phyloP scores from a whole-genome alignment of 2,329 filamentous ascomycete species.

The Fragosphaeria purpurea region DNA sequence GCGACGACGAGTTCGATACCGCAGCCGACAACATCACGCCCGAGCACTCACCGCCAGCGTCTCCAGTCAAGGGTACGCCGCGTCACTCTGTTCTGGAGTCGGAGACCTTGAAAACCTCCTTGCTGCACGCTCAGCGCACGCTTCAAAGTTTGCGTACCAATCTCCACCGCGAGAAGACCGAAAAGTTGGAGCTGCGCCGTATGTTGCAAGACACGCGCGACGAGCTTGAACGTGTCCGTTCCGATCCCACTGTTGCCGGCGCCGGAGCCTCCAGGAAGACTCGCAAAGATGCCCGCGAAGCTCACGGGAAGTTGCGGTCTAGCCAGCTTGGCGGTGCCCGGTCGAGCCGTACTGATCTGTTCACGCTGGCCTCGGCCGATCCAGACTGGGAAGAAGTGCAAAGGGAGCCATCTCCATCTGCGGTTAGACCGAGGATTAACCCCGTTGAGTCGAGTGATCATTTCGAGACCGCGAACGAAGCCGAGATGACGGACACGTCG shows the following conservation, averaged over 20 bases:
- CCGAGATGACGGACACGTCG: conserved; percentile 43
- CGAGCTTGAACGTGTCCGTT: conserved; percentile 67
- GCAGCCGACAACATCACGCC: conserved; percentile 64
- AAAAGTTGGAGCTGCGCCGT: conserved; percentile 90
- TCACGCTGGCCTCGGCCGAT: conserved; percentile 52
- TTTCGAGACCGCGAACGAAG: conserved; percentile 76
- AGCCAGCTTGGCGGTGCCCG: conserved; percentile 69
- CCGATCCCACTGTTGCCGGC: conserved; percentile 29
- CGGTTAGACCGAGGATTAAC: conserved; percentile 20
- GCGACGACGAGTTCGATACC: conserved; percentile 54
- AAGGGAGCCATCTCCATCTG: conserved; percentile 42
- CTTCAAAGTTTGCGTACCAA: conserved; percentile 93
- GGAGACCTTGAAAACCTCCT: conserved; percentile 87
- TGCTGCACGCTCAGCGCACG: conserved; percentile 90
- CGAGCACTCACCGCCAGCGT: conserved; percentile 82
- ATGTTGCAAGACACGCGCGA: conserved; percentile 93
- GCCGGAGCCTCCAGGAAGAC: conserved; percentile 45
- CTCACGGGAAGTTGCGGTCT: conserved; percentile 61
- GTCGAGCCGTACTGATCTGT: conserved; percentile 65
- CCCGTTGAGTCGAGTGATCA: conserved; percentile 48
- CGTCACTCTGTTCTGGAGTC: conserved; percentile 87
- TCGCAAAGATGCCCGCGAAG: conserved; percentile 56
- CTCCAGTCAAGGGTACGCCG: conserved; percentile 83
- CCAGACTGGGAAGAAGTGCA: conserved; percentile 79
- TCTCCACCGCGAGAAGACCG: conserved; percentile 95